Evolutionary conservation across 768 basidiomycete genomes (phyloP), one percentile per base, ranked within the genome.

Genomic region (Rhodotorula toruloides): DNA sequence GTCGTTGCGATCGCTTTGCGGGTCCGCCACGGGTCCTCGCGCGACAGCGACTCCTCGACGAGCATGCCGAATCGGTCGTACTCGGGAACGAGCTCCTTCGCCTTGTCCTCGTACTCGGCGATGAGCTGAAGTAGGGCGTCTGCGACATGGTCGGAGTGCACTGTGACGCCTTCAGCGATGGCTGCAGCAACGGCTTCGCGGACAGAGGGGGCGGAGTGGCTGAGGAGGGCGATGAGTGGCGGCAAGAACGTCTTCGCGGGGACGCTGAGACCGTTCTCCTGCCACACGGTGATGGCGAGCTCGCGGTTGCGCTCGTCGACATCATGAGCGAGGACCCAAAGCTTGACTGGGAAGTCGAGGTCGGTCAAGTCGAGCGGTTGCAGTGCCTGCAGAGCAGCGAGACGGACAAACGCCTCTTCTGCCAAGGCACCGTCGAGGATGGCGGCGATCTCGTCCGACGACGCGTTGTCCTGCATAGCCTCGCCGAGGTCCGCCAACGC

Each of bases 291-390:
- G 31, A 80, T 79, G 22, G 93, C 92, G 46, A 97, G 79, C 55
- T 87, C 81, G 0, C 85, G 85, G 72, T 93, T 97, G 74, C 93
- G 90, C 73, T 91, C 90, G 68, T 88, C 87, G 58, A 85, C 86
- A 65, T 98, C 96, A 71, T 97, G 91, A 58, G 84, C 86, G 8
- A 88, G 88, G 44, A 97, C 82, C 86, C 90, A 90, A 2, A 99
- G 77, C 75, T 89, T 86, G 0, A 88, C 84, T 4, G 88, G 89
- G 88, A 92, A 99, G 67, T 96, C 92, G 43, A 91, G 76, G 54
- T 98, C 94, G 0, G 93, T 97, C 53, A 98, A 77, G 77, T 98
- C 96, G 70, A 98, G 87, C 0, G 92, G 88, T 90, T 97, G 90
- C 4, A 98, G 80, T 1, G 92, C 83, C 73, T 93, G 91, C n/a